phyloP scores from a whole-genome alignment of 2,329 filamentous ascomycete species.

The Colletotrichum gigasporum region DNA sequence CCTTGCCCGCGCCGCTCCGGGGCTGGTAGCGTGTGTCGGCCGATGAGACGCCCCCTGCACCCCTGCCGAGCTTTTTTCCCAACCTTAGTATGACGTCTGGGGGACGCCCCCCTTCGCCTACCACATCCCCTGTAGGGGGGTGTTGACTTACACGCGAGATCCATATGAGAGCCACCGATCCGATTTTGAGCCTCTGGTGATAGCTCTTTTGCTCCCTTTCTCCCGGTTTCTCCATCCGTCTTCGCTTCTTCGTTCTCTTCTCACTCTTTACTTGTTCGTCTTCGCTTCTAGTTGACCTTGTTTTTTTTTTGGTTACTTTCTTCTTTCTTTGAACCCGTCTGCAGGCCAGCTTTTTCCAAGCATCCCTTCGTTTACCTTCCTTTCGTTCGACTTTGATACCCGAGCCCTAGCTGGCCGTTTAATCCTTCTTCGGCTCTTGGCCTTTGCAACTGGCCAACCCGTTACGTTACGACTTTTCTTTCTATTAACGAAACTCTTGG shows the following conservation, averaged over 20 bases:
- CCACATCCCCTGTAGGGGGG: constrained; percentile 1
- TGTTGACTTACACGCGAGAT: constrained; percentile 24
- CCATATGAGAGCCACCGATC: constrained; percentile 15
- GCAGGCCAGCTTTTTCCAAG: constrained; percentile 24
- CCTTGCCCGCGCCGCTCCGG: background rate
- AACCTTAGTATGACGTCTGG: constrained; percentile 9
- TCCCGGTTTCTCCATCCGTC: constrained; percentile 12
- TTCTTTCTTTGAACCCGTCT: constrained; percentile 22
- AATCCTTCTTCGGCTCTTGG: constrained; percentile 1
- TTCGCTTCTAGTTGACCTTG: constrained; percentile 23
- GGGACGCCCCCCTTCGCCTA: background rate
- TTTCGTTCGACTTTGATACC: constrained; percentile 21
- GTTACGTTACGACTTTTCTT: background rate
- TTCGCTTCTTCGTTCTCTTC: constrained; percentile 14
- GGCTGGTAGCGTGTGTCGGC: constrained; percentile 17
- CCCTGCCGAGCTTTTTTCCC: constrained; percentile 20
- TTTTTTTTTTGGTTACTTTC: constrained; percentile 21
- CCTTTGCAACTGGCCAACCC: background rate
- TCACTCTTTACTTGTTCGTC: constrained; percentile 23
- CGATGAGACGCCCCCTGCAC: constrained; percentile 23
- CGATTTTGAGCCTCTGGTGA: background rate
- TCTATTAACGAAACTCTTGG: background rate
- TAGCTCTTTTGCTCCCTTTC: constrained; percentile 4
- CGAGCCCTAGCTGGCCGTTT: constrained; percentile 21
- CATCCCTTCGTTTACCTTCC: constrained; percentile 11